Evolutionary conservation across 441 rosid species (phyloP), one percentile per base, ranked within the genome.

Genomic region (Gossypium schwendimanii): DNA sequence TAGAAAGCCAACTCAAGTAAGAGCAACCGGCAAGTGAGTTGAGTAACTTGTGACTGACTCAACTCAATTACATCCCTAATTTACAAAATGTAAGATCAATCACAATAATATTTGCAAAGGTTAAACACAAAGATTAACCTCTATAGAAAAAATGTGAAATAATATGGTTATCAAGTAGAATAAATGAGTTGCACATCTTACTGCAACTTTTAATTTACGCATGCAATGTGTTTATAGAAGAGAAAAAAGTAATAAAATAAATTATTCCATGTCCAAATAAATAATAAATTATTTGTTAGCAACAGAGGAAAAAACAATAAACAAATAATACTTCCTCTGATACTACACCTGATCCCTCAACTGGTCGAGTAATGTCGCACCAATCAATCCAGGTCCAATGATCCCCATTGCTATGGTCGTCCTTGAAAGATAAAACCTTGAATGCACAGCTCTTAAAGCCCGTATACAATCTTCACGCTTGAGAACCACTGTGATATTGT

Each of bases 321-420:
- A 52, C 12, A 53, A n/a, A 53, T 10, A 18, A 72, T 11, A 26
- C 44, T 73, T 7, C 28, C 21, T 52, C 53, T 3, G 36, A 58
- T 21, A 71, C 53, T 64, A 76, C 64, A 86, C 98, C 93, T 93
- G 98, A 85, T 93, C 97, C 80, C 82, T 87, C 53, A 93, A 89
- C 84, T 93, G 98, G 76, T 91, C 97, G 54, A 93, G 96, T 75
- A 93, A 86, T 18, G 98, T 86, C 59, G 81, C 88, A 78, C 97
- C 96, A 72, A 91, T 90, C 85, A 93, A 81, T 65, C 98, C 98
- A 79, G 98, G 97, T 69, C 94, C 97, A 76, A 93, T 71, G 73
- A 91, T 90, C 55, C 98, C 98, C 92, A 91, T 78, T 55, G 96
- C 94, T 78, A 93, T 79, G n/a, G 97, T 89, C 58, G 97, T 93